Percentiles rank a stretch among this genome's conserved stretches.
phyloP scores from a whole-genome alignment of 176 grass and related monocot species.

The Olyra latifolia region DNA sequence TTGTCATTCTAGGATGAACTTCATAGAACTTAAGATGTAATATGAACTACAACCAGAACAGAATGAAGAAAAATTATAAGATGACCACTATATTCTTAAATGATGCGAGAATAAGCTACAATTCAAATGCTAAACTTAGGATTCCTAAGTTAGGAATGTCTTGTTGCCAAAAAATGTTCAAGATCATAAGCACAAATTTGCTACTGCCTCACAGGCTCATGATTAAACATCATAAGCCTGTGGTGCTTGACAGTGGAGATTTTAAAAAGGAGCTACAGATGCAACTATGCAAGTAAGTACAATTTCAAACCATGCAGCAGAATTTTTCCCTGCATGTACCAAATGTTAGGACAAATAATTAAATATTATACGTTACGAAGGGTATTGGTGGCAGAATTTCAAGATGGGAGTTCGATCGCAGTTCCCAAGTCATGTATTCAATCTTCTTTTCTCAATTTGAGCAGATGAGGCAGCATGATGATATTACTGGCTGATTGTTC shows the following conservation, averaged over 20 bases:
- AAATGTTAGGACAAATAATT: slow-evolving; percentile 8
- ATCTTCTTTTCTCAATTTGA: slow-evolving; percentile 32
- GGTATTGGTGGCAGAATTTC: slow-evolving; percentile 27
- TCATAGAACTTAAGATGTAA: not conserved
- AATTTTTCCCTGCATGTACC: slow-evolving; percentile 10
- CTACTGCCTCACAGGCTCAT: not conserved
- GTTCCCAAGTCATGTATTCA: slow-evolving; percentile 29
- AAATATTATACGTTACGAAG: not conserved
- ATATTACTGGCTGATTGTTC: slow-evolving; percentile 30
- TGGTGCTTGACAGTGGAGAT: not conserved
- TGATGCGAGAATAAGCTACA: not conserved
- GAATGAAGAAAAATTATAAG: not conserved
- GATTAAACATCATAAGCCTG: slow-evolving; percentile 14
- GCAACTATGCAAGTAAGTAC: not conserved
- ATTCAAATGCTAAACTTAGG: not conserved
- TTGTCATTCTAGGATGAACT: not conserved
- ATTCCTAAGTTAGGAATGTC: no score
- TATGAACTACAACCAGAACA: not conserved
- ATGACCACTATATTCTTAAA: not conserved
- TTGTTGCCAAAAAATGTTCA: not conserved
- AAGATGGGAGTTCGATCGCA: slow-evolving; percentile 18
- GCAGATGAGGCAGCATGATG: slow-evolving; percentile 25
- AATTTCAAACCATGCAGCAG: slow-evolving; percentile 2
- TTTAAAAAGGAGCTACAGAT: not conserved
- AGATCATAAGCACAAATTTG: not conserved